Evolutionary conservation across 345 rosid species (phyloP).

Genomic region (Trapa incisa): DNA sequence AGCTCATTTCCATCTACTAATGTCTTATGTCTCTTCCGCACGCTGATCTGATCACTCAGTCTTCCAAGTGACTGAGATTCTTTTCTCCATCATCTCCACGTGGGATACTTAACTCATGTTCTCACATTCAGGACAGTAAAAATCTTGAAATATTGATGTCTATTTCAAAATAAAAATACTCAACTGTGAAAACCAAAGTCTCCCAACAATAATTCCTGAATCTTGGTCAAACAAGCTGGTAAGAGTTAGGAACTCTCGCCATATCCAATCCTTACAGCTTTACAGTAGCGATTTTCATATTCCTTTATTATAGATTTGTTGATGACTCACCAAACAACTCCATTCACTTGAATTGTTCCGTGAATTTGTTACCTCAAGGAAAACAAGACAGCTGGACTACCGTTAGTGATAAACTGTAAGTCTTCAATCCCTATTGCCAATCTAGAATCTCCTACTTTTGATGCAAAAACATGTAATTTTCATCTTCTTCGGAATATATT

Average conservation of each 20-base stretch:
- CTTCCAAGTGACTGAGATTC: slow-evolving; percentile 93
- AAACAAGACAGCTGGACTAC: slow-evolving; percentile 98
- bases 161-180: slow-evolving; percentile 95
- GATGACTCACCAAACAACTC: slow-evolving; percentile 99
- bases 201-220: slow-evolving; percentile 94
- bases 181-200: slow-evolving; percentile 82
- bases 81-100: slow-evolving; percentile 44
- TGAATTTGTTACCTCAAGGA: slow-evolving; percentile 98
- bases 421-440: slow-evolving; percentile 94
- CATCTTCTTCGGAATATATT: slow-evolving; percentile 91
- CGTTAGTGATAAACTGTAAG: slow-evolving; percentile 98
- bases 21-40: too few species aligned
- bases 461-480: slow-evolving; percentile 95
- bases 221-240: slow-evolving; percentile 98
- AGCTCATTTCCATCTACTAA: too few species aligned
- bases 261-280: slow-evolving; percentile 99
- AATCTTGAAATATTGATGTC: slow-evolving; percentile 73
- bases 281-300: slow-evolving; percentile 96
- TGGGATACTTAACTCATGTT: slow-evolving; percentile 28
- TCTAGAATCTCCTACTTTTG: slow-evolving; percentile 95
- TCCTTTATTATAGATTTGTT: slow-evolving; percentile 93
- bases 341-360: slow-evolving; percentile 82
- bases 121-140: slow-evolving; percentile 47
- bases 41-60: slow-evolving; percentile 30
- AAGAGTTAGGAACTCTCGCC: slow-evolving; percentile 99